phyloP scores from a whole-genome alignment of 331 rosid species.

The Phaseolus coccineus region DNA sequence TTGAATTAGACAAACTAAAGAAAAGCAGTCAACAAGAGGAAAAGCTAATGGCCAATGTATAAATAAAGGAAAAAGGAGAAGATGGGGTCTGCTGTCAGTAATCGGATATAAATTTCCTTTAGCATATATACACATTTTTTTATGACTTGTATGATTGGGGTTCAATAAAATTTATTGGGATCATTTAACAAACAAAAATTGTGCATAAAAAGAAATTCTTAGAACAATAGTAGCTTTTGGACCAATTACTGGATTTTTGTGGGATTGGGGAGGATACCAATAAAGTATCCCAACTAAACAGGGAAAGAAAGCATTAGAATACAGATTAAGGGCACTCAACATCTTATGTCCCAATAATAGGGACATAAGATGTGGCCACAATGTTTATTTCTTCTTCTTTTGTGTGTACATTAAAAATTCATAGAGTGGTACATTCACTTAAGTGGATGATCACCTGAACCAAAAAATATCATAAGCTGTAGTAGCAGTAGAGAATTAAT shows the following conservation, averaged over 20 bases:
- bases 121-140: conserved; percentile 50
- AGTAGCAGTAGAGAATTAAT: not conserved
- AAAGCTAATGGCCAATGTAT: conserved; percentile 35
- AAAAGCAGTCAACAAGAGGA: conserved; percentile 77
- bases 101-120: conserved; percentile 50
- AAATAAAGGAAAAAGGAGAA: conserved; percentile 47
- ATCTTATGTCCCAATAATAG: not conserved
- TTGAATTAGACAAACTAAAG: conserved; percentile 50
- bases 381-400: not conserved
- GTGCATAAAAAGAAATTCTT: conserved; percentile 70
- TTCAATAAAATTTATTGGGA: conserved; percentile 61
- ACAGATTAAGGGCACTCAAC: conserved; percentile 2
- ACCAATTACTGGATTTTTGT: not conserved
- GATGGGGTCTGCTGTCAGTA: conserved; percentile 62
- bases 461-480: not conserved
- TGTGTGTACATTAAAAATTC: not conserved
- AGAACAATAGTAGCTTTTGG: conserved; percentile 39
- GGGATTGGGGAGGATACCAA: conserved; percentile 49
- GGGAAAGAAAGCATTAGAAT: conserved; percentile 32
- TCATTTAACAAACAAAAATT: conserved; percentile 62
- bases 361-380: not conserved
- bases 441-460: conserved; percentile 10
- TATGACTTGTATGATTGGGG: conserved; percentile 73
- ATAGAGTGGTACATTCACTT: not conserved
- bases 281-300: conserved; percentile 54